Evolutionary conservation across 495 filamentous ascomycete genomes (phyloP).

Genomic region (Penicillium flavigenum): DNA sequence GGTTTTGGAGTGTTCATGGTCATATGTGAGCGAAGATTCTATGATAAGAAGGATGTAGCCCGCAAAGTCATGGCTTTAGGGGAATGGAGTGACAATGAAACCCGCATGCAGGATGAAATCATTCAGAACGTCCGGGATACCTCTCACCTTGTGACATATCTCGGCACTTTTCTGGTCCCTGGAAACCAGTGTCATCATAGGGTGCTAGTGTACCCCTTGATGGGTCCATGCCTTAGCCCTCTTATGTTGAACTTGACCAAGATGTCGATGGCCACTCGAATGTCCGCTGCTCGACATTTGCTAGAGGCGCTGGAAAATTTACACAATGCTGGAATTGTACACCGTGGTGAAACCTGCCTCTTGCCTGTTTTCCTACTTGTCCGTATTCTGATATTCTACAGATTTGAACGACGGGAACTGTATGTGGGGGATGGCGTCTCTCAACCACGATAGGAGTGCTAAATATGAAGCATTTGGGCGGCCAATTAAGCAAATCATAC

Average conservation of each 20-base stretch:
- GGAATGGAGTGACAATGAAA: slow-evolving; percentile 22
- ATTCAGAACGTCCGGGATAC: slow-evolving; percentile 25
- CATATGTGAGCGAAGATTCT: too few relatives aligned
- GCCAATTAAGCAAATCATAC: slow-evolving; percentile 23
- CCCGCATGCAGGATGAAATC: slow-evolving; percentile 29
- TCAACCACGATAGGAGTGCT: slow-evolving; percentile 15
- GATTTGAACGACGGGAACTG: slow-evolving; percentile 24
- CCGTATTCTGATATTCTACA: slow-evolving; percentile 3
- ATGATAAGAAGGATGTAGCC: slow-evolving; percentile 29
- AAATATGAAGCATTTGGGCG: slow-evolving; percentile 29
- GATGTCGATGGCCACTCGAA: slow-evolving; percentile 22
- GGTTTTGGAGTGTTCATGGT: too few relatives aligned
- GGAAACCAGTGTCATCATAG: slow-evolving; percentile 19
- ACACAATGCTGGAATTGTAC: slow-evolving; percentile 30
- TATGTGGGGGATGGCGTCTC: slow-evolving; percentile 28
- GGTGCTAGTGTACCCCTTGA: slow-evolving; percentile 32
- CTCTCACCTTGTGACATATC: slow-evolving; percentile 28
- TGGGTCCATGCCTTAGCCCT: slow-evolving; percentile 27
- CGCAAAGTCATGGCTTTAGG: slow-evolving; percentile 28
- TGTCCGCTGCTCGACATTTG: slow-evolving; percentile 34
- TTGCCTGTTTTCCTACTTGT: too few relatives aligned
- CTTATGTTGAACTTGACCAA: slow-evolving; percentile 4
- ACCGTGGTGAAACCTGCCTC: slow-evolving; percentile 10
- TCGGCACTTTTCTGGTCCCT: slow-evolving; percentile 21
- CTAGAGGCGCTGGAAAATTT: slow-evolving; percentile 27